Evolutionary conservation across 495 filamentous ascomycete genomes (phyloP), one percentile per base, ranked within the genome.

Genomic region (Aspergillus carlsbadensis): DNA sequence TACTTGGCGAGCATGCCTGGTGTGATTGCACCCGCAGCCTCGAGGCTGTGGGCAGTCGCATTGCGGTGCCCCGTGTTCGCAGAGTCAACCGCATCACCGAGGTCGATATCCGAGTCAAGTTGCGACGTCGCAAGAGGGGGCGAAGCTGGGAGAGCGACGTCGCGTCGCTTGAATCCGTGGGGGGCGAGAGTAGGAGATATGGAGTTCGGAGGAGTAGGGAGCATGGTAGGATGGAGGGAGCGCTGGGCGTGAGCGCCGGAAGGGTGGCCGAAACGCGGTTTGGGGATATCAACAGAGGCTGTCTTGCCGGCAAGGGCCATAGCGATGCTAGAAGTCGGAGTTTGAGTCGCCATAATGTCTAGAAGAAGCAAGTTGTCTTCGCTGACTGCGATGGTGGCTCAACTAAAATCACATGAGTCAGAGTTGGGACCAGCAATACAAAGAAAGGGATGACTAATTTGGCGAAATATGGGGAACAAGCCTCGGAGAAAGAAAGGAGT

Each of bases 121-220:
- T 87, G 81, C 59, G 87, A 81, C 58, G 76, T 80, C 43, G 81
- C 81, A 22, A 69, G 66, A 22, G 75, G 70, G 37, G 76, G 76
- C 62, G 78, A 79, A 69, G 73, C 76, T 71, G 80, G 69, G 41
- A 65, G 70, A 35, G 63, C 73, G 39, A 60, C 65, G 22, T 65
- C 64, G 60, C 70, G 73, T 20, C 66, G 65, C 63, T 84, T 84
- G 65, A 89, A 86, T 63, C 83, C 86, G 57, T 92, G 91, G 42
- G 94, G 89, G 62, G 89, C 86, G 48, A 97, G 83, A 50, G 84
- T 86, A 29, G 93, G 94, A 35, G 93, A 97, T 70, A 97, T 92
- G 67, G 94, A 97, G 76, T 95, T 95, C 50, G 93, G 93, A 65
- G 93, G 93, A 73, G 93, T 98, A 47, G 87, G 92, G 62, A 97